These are phyloP conservation scores for Tolypocladium tundrense DNA, from an alignment of 2,329 filamentous ascomycete species.

Conservation along the genomic window DNA sequence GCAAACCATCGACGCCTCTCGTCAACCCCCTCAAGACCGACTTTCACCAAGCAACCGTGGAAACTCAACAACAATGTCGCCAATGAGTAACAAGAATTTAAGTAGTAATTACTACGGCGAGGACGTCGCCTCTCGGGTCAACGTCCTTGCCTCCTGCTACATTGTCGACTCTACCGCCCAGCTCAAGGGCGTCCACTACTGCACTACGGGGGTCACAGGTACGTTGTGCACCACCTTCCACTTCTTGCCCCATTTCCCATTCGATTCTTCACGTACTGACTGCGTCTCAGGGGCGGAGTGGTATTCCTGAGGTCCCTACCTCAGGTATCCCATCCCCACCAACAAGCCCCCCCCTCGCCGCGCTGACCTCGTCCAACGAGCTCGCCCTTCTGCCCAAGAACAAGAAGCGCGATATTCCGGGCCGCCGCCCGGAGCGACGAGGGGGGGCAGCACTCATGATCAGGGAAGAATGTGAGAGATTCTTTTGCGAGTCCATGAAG, in stretches of 20 bases:
- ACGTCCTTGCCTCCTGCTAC: slow-evolving; percentile 88
- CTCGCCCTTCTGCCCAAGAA: slow-evolving; percentile 53
- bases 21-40: slow-evolving; percentile 2
- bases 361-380: slow-evolving; percentile 58
- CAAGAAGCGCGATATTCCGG: slow-evolving; percentile 32
- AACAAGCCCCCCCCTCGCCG: slow-evolving; percentile 81
- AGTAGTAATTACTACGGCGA: slow-evolving; percentile 71
- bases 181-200: slow-evolving; percentile 85
- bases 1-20: background rate
- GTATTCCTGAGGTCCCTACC: slow-evolving; percentile 87
- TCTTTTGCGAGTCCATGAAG: slow-evolving; percentile 96
- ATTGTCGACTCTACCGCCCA: slow-evolving; percentile 62
- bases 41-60: slow-evolving; percentile 11
- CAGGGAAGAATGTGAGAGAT: slow-evolving; percentile 99
- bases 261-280: slow-evolving; percentile 7
- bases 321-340: slow-evolving; percentile 77
- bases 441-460: slow-evolving; percentile 94
- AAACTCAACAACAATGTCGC: slow-evolving; percentile 39
- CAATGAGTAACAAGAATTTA: slow-evolving; percentile 61
- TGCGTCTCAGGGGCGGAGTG: slow-evolving; percentile 61
- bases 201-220: slow-evolving; percentile 82
- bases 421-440: slow-evolving; percentile 42
- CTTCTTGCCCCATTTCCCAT: background rate
- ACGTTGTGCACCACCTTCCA: slow-evolving; percentile 19
- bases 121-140: slow-evolving; percentile 52